A percentile compares a stretch with the other conserved stretches of the same genome.
Evolutionary conservation across 2,329 filamentous ascomycete species (phyloP).

Genomic region (Verticillium tricorpus): DNA sequence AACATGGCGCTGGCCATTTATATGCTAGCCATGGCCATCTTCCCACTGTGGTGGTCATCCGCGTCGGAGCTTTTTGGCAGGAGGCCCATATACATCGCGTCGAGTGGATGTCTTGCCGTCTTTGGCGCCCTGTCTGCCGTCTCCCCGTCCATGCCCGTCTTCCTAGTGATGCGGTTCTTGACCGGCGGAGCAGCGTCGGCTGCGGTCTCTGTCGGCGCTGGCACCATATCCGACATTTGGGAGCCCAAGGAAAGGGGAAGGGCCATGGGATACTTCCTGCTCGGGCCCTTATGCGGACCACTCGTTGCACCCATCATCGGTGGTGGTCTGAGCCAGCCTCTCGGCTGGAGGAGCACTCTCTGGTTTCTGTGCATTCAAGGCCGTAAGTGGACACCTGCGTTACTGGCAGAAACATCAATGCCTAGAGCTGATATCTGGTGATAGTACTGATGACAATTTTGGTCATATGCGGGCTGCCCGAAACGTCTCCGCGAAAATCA

Average conservation of each 20-base stretch:
- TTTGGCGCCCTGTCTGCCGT: constrained; percentile 62
- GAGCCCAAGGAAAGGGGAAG: constrained; percentile 28
- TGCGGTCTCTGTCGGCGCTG: constrained; percentile 70
- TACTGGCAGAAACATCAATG: too few relatives aligned
- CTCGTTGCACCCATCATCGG: not conserved
- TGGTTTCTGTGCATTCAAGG: not conserved
- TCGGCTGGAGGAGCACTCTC: not conserved
- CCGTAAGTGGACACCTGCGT: not conserved
- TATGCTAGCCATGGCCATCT: constrained; percentile 70
- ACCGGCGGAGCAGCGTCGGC: constrained; percentile 66
- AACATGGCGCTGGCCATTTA: constrained; percentile 55
- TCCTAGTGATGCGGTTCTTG: constrained; percentile 65
- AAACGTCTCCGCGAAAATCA: not conserved
- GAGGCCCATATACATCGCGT: constrained; percentile 64
- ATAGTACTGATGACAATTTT: not conserved
- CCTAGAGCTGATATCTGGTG: not conserved
- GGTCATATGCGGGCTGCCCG: not conserved
- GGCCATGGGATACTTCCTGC: not conserved
- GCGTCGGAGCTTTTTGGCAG: constrained; percentile 66
- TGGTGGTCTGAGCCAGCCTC: not conserved
- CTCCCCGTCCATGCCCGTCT: constrained; percentile 60
- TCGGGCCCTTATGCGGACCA: not conserved
- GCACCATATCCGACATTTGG: constrained; percentile 73
- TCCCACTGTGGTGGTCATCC: constrained; percentile 72
- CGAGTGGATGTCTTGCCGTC: constrained; percentile 61